These are phyloP conservation scores for Infundibulicybe gibba DNA, from an alignment of 768 basidiomycete species.

Conservation along the genomic window DNA sequence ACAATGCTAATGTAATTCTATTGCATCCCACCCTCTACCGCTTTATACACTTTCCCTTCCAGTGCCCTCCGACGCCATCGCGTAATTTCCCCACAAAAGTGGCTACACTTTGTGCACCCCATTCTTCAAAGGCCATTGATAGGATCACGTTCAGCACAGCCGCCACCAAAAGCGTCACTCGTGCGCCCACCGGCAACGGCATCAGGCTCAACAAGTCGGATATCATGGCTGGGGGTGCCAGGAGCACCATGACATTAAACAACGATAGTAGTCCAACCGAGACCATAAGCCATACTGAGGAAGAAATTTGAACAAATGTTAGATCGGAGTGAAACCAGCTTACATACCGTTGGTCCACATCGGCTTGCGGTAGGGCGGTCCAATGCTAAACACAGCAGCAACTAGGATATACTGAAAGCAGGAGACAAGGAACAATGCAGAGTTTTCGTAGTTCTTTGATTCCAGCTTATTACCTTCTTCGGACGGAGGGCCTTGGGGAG, in stretches of 20 bases:
- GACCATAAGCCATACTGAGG: constrained; percentile 74
- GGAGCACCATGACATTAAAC: constrained; percentile 76
- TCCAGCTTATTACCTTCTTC: constrained; percentile 70
- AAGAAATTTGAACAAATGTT: neutral
- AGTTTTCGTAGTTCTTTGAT: constrained; percentile 88
- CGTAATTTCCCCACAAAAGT: constrained; percentile 45
- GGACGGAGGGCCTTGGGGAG: constrained; percentile 40
- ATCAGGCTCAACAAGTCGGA: constrained; percentile 72
- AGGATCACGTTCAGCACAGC: constrained; percentile 66
- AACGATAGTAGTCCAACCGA: constrained; percentile 64
- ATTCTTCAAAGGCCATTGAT: constrained; percentile 77
- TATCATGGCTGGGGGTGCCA: constrained; percentile 62
- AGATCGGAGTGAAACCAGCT: constrained; percentile 1
- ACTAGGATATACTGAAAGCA: constrained; percentile 99
- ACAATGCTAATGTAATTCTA: constrained; percentile 9
- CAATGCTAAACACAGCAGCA: constrained; percentile 96
- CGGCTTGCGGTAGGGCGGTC: constrained; percentile 91
- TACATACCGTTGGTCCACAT: constrained; percentile 91
- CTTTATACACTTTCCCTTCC: constrained; percentile 81
- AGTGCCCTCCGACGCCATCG: constrained; percentile 46
- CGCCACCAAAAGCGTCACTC: constrained; percentile 63
- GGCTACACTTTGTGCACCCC: constrained; percentile 59
- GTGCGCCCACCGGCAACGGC: constrained; percentile 64
- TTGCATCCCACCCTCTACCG: constrained; percentile 71
- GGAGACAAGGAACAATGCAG: constrained; percentile 87